Percentiles rank a stretch among this genome's conserved stretches.
Evolutionary conservation across 352 stramenopile genomes (phyloP).

Genomic region (Phytophthora sojae): DNA sequence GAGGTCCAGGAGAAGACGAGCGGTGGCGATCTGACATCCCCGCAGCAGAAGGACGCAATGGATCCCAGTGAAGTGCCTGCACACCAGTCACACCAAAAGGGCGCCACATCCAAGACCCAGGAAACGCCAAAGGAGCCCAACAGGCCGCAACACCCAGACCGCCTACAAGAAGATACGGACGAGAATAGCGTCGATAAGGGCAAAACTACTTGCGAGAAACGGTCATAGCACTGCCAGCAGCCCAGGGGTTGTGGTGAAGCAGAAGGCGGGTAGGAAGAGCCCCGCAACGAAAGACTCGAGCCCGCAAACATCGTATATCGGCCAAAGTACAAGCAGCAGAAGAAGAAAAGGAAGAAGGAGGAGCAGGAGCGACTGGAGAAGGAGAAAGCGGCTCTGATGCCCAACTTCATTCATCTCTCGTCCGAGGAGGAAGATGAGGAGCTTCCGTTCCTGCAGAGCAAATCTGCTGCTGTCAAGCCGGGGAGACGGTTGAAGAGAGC

Average conservation of each 20-base stretch:
- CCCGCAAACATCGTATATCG: not conserved
- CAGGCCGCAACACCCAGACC: not conserved
- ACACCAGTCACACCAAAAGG: not conserved
- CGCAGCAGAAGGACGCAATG: not conserved
- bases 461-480: not conserved
- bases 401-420: constrained; percentile 1
- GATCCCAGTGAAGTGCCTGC: not conserved
- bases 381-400: not conserved
- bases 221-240: not conserved
- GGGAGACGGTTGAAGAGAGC: not conserved
- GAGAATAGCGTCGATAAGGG: constrained; percentile 4
- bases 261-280: not conserved
- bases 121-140: not conserved
- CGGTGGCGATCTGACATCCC: not conserved
- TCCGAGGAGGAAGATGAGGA: constrained; percentile 14
- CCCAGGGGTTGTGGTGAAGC: not conserved
- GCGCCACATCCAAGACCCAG: not conserved
- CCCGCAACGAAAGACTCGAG: not conserved
- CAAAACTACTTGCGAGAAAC: not conserved
- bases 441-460: not conserved
- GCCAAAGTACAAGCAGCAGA: not conserved
- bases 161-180: not conserved
- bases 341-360: not conserved
- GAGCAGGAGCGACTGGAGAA: not conserved
- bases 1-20: not conserved